Base-by-base conservation (phyloP, 805 yeast genomes). In the Barnettozyma wickerhamii region DNA sequence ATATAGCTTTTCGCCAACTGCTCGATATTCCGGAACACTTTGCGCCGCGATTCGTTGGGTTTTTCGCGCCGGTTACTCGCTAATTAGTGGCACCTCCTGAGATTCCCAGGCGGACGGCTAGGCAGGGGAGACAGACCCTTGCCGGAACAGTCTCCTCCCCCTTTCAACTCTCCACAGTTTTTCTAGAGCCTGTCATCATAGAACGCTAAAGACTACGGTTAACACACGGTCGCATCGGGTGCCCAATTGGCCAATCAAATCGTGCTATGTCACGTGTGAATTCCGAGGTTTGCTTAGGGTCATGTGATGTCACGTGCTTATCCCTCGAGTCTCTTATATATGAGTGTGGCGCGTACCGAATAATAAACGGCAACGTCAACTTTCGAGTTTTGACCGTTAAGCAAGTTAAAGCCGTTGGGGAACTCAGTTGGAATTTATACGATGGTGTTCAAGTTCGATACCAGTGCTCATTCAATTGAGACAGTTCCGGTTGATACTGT, bases 401-500 rank as follows among this genome's bases (percentile, higher is more conserved):
- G n/a, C n/a, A n/a, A n/a, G n/a, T n/a, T n/a, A n/a, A n/a, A n/a
- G n/a, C n/a, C n/a, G n/a, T n/a, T n/a, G n/a, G 27, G 31, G n/a
- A 14, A 28, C 7, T 13, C 7, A 28, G n/a, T 14, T 20, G 6
- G 13, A 12, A 33, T 18, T 19, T n/a, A 12, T 10, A 23, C n/a
- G 35, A 7, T 20, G 21, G 12, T 10, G 13, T 37, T 37, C 33
- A 33, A 46, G 4, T 54, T 54, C 43, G 40, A 42, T 19, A 46
- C 52, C 1, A 37, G 40, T 7, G 41, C 47, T 4, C 44, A 33
- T n/a, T 30, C 51, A 4, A n/a, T 53, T 12, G 23, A 14, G 1
- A 42, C 43, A 9, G 23, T 54, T 2, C 59, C 59, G 6, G 30
- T 30, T 10, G 52, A 48, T 21, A 37, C 48, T 10, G 38, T 24